Evolutionary conservation across 192 early-diverging fungal species (phyloP), one percentile per base, ranked within the genome.

Genomic region (Oehlia diaphana): DNA sequence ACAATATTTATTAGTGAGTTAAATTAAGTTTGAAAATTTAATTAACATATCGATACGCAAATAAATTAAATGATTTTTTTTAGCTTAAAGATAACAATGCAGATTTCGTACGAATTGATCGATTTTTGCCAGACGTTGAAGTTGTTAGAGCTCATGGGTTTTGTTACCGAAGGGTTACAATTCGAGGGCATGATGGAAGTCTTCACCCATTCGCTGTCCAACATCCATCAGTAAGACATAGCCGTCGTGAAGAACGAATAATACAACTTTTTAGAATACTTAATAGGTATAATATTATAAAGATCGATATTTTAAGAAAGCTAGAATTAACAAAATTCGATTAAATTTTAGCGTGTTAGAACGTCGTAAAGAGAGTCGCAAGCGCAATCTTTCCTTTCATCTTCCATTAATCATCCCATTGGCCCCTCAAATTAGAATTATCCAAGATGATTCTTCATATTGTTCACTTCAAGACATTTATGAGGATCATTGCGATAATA

Each of bases 91-190:
- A 84, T 63, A 93, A 88, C 81, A 93, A 90, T 83, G 93, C 94
- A 76, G 95, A 98, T 81, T 97, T 99, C 89, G 88, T 99, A 58
- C 88, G 94, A 19, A 99, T 99, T 74, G 97, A 98, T 81, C 91
- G 97, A 23, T 99, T 99, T 86, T 83, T 94, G 83, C 95, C 97
- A 1, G 93, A 95, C 66, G 93, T 99, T n/a, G 92, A 93, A 63
- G 82, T 97, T 26, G 86, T 96, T 70, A 86, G 96, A 49, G 90
- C 92, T 65, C 90, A 93, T 82, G 88, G 88, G 26, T 90, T 88
- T 61, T 95, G 93, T 50, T 88, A 90, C 72, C 89, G 97, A 28
- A 87, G 94, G 44, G 72, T 99, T 79, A 93, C 93, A 0, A 95
- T 99, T 72, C 91, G 95, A 16, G 97, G 96, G 23, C 92, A 96